phyloP scores from a whole-genome alignment of 106 monocot species.

The Dendrobium huoshanense region DNA sequence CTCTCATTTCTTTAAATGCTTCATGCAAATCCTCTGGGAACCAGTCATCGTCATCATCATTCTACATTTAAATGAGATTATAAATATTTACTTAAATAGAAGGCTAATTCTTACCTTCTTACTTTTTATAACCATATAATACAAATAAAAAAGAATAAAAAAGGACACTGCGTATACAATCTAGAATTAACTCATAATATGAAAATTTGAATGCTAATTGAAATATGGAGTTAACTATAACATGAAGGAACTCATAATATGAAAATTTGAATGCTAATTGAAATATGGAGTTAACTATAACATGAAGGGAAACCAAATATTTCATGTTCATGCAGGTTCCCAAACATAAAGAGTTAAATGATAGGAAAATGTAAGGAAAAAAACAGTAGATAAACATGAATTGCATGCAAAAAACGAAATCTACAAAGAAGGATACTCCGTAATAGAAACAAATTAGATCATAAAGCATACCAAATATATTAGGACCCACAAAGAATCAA shows the following conservation, averaged over 20 bases:
- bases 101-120: background rate
- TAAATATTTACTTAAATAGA: background rate
- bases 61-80: constrained; percentile 24
- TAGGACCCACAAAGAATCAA: background rate
- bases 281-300: background rate
- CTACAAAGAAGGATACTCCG: background rate
- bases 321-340: background rate
- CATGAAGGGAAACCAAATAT: background rate
- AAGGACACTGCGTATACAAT: background rate
- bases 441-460: background rate
- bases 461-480: background rate
- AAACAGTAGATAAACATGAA: background rate
- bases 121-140: background rate
- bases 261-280: background rate
- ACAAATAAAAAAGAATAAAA: background rate
- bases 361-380: background rate
- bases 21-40: constrained; percentile 74
- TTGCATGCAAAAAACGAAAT: background rate
- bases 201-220: background rate
- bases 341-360: background rate
- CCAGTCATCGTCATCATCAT: constrained; percentile 86
- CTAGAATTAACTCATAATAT: background rate
- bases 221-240: background rate
- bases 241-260: background rate
- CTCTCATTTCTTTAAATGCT: constrained; percentile 85